These are phyloP conservation scores for Seminavis robusta DNA, from an alignment of 108 stramenopile species.

Conservation along the genomic window DNA sequence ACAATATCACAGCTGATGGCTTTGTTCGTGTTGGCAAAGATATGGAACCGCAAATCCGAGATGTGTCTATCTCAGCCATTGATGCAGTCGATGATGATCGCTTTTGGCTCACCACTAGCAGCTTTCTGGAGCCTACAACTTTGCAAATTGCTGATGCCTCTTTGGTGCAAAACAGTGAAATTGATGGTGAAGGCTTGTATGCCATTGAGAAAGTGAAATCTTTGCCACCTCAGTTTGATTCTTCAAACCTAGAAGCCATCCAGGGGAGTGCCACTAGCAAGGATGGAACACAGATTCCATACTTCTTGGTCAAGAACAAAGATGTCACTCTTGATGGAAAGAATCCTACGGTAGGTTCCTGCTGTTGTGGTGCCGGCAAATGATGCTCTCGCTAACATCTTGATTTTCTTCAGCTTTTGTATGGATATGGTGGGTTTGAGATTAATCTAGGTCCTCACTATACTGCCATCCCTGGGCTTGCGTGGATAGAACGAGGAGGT, in stretches of 20 bases:
- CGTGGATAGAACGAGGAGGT: slow-evolving; percentile 91
- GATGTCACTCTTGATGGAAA: slow-evolving; percentile 50
- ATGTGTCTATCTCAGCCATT: slow-evolving; percentile 46
- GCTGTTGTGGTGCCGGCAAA: too few relatives aligned
- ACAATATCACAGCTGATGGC: slow-evolving; percentile 58
- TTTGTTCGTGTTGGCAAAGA: slow-evolving; percentile 47
- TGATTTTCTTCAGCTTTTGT: too few relatives aligned
- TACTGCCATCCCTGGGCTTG: slow-evolving; percentile 62
- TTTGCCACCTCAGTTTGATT: too few relatives aligned
- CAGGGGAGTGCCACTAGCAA: slow-evolving; percentile 68
- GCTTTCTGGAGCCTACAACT: slow-evolving; percentile 64
- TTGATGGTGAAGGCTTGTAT: slow-evolving; percentile 14
- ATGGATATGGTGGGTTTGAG: slow-evolving; percentile 96
- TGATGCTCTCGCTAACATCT: too few relatives aligned
- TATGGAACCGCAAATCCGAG: slow-evolving; percentile 61
- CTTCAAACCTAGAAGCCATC: too few relatives aligned
- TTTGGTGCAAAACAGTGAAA: slow-evolving; percentile 27
- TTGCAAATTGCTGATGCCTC: slow-evolving; percentile 67
- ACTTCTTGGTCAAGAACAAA: slow-evolving; percentile 65
- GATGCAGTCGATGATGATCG: slow-evolving; percentile 57
- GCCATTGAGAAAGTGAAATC: too few relatives aligned
- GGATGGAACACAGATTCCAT: slow-evolving; percentile 85
- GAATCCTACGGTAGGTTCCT: slow-evolving; percentile 59
- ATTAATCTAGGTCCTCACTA: slow-evolving; percentile 90
- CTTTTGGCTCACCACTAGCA: slow-evolving; percentile 68